These are phyloP conservation scores for Candida schatavii DNA, from an alignment of 805 yeast genomes.

Conservation along the genomic window DNA sequence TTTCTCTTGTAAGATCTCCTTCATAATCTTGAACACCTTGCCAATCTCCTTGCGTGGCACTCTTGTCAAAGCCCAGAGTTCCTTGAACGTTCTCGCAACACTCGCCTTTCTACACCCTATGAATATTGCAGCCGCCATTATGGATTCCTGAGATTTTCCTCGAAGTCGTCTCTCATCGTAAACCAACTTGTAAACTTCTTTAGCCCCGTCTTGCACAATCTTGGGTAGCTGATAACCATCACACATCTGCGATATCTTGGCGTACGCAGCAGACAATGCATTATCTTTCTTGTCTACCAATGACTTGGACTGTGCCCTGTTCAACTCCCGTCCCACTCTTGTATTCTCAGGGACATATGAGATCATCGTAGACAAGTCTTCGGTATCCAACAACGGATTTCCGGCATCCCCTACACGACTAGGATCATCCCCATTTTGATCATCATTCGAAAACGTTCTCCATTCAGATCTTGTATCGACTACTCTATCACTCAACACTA, in stretches of 20 bases:
- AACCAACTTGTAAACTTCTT: slow-evolving; percentile 90
- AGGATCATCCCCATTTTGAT: slow-evolving; percentile 97
- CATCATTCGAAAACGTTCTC: slow-evolving; percentile 98
- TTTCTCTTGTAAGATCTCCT: slow-evolving; percentile 53
- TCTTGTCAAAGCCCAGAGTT: slow-evolving; percentile 90
- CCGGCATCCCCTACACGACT: slow-evolving; percentile 99
- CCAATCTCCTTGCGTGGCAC: slow-evolving; percentile 96
- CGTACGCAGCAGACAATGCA: slow-evolving; percentile 83
- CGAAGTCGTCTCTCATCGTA: slow-evolving; percentile 81
- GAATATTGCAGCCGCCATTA: slow-evolving; percentile 94
- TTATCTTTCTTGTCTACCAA: slow-evolving; percentile 85
- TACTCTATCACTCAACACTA: slow-evolving; percentile 85
- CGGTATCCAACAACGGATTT: slow-evolving; percentile 87
- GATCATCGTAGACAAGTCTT: slow-evolving; percentile 88
- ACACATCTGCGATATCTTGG: slow-evolving; percentile 91
- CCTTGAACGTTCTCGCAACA: slow-evolving; percentile 93
- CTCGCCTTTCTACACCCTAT: slow-evolving; percentile 93
- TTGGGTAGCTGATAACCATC: slow-evolving; percentile 94
- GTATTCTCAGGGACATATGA: slow-evolving; percentile 83
- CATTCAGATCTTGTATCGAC: slow-evolving; percentile 97
- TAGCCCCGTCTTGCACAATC: slow-evolving; percentile 96
- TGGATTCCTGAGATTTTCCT: slow-evolving; percentile 89
- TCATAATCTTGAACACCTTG: slow-evolving; percentile 81
- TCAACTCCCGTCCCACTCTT: slow-evolving; percentile 84
- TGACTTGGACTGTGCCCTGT: slow-evolving; percentile 83